These are phyloP conservation scores for Lecanosticta acicola DNA, from an alignment of 2,329 filamentous ascomycete genomes.

Conservation along the genomic window DNA sequence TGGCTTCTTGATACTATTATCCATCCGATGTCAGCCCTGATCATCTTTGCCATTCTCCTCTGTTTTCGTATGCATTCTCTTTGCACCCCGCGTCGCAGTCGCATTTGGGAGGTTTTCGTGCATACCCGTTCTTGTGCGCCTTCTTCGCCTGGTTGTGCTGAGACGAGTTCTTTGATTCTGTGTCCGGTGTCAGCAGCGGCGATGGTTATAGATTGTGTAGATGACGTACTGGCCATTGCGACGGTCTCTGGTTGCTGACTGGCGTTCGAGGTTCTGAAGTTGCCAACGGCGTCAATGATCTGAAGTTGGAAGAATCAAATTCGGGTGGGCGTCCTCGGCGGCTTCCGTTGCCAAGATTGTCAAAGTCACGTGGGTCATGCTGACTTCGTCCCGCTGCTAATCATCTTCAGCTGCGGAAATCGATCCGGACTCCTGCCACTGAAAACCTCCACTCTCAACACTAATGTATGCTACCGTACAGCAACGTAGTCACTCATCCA, in stretches of 20 bases:
- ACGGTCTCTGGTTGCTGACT: conserved; percentile 13
- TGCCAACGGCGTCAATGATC: neutral
- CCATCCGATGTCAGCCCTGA: neutral
- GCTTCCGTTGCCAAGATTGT: neutral
- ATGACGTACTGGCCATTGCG: conserved; percentile 67
- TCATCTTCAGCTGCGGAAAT: too few species aligned
- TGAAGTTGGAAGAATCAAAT: conserved; percentile 3
- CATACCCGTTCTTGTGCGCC: conserved; percentile 98
- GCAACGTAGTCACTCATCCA: too few species aligned
- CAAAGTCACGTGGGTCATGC: neutral
- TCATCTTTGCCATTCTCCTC: conserved; percentile 9
- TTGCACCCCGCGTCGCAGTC: neutral
- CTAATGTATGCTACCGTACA: too few species aligned
- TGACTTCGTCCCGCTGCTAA: too few species aligned
- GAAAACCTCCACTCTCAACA: too few species aligned
- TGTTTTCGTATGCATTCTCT: neutral
- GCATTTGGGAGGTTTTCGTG: conserved; percentile 22
- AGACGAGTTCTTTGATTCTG: conserved; percentile 99
- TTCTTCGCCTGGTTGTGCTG: conserved; percentile 98
- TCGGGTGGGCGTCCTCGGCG: neutral
- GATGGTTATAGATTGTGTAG: neutral
- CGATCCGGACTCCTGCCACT: too few species aligned
- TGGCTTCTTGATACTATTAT: conserved; percentile 94
- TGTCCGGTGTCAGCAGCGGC: conserved; percentile 16
- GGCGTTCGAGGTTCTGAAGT: neutral